Evolutionary conservation across 192 early-diverging fungal species (phyloP).

Genomic region (Linnemannia hyalina): DNA sequence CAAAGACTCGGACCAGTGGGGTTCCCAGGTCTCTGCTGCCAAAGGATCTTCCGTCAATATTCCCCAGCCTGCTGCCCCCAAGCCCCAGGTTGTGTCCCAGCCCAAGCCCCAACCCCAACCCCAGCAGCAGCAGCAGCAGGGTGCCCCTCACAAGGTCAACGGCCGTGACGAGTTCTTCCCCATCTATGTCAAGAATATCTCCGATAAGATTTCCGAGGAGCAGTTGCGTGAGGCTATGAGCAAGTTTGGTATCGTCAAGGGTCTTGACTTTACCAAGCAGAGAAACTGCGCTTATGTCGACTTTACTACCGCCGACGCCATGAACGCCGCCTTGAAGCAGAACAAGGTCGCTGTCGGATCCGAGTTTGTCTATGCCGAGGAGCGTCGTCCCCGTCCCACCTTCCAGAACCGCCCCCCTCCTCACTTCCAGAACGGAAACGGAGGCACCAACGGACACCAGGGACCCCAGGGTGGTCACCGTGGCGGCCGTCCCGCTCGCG

Average conservation of each 20-base stretch:
- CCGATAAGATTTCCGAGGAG: slow-evolving; percentile 62
- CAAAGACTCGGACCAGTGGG: slow-evolving; percentile 68
- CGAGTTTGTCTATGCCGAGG: slow-evolving; percentile 62
- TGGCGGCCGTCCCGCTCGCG: slow-evolving; percentile 25
- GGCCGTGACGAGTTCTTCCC: slow-evolving; percentile 66
- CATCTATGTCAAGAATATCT: slow-evolving; percentile 74
- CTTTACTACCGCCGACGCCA: slow-evolving; percentile 71
- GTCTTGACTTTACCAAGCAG: slow-evolving; percentile 67
- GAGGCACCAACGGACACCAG: slow-evolving; percentile 17
- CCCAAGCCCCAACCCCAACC: slow-evolving; percentile 20
- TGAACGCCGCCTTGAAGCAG: slow-evolving; percentile 74
- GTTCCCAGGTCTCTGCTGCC: slow-evolving; percentile 62
- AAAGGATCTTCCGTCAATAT: slow-evolving; percentile 67
- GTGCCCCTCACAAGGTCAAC: slow-evolving; percentile 53
- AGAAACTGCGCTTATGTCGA: slow-evolving; percentile 80
- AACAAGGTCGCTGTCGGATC: slow-evolving; percentile 58
- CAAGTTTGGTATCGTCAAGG: slow-evolving; percentile 69
- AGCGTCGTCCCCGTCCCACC: slow-evolving; percentile 54
- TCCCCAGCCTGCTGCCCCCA: slow-evolving; percentile 32
- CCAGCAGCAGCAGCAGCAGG: slow-evolving; percentile 49
- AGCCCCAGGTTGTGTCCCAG: slow-evolving; percentile 24
- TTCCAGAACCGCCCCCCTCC: slow-evolving; percentile 18
- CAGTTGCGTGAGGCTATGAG: slow-evolving; percentile 69
- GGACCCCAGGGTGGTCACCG: slow-evolving; percentile 29
- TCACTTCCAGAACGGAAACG: slow-evolving; percentile 19